These are phyloP conservation scores for Rhypophila decipiens DNA, from an alignment of 495 filamentous ascomycete genomes.

Conservation along the genomic window DNA sequence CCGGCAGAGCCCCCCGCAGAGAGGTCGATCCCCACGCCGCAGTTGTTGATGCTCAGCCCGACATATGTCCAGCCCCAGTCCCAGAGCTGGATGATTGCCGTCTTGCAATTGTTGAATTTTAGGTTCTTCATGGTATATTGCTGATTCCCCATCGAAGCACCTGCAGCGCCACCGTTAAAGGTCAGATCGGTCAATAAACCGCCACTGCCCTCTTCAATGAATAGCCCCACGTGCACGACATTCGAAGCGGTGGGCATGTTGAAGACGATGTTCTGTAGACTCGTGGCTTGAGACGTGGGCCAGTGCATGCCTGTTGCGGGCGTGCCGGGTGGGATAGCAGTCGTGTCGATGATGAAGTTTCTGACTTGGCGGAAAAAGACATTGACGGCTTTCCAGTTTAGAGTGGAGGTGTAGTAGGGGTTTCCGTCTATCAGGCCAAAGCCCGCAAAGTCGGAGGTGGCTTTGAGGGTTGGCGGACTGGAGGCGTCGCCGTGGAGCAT, in stretches of 20 bases:
- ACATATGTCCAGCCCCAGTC: conserved; percentile 53
- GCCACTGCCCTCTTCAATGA: conserved; percentile 63
- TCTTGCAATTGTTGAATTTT: conserved; percentile 55
- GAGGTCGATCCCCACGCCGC: conserved; percentile 58
- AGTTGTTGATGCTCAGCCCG: conserved; percentile 57
- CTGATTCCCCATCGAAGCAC: conserved; percentile 48
- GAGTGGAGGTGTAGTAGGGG: conserved; percentile 50
- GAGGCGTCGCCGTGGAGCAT: conserved; percentile 47
- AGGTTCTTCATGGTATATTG: conserved; percentile 57
- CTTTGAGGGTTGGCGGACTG: conserved; percentile 49
- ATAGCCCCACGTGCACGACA: conserved; percentile 66
- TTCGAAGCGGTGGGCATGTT: conserved; percentile 53
- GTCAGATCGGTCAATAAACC: conserved; percentile 60
- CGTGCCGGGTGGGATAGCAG: conserved; percentile 47
- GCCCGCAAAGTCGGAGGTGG: conserved; percentile 55
- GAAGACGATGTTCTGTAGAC: conserved; percentile 72
- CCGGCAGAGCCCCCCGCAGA: conserved; percentile 33
- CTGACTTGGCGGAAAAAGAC: conserved; percentile 73
- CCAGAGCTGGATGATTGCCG: conserved; percentile 49
- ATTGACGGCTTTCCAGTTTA: conserved; percentile 56
- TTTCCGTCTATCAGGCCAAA: conserved; percentile 66
- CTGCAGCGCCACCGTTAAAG: conserved; percentile 68
- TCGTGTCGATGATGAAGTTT: conserved; percentile 72
- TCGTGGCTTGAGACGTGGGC: conserved; percentile 71
- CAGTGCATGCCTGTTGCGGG: conserved; percentile 66